Conservation (phyloP, 192 early-diverging fungal genomes). For the Gigaspora rosea region DNA sequence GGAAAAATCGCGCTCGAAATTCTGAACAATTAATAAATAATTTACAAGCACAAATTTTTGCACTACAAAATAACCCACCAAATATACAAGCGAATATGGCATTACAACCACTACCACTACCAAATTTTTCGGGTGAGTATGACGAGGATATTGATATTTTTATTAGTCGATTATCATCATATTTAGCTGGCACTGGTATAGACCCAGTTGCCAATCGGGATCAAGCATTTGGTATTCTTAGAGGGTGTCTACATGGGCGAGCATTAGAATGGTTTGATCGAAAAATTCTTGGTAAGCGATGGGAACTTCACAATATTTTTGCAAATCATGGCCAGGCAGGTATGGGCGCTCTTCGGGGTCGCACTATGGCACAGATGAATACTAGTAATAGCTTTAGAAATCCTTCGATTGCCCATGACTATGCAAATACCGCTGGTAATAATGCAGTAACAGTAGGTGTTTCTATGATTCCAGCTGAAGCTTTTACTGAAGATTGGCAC, state of each 20-base stretch:
- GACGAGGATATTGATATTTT: too few species aligned
- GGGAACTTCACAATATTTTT: not conserved
- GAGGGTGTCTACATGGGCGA: not conserved
- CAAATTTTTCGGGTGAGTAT: too few species aligned
- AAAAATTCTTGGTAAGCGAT: not conserved
- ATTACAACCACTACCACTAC: too few species aligned
- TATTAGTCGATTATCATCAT: too few species aligned
- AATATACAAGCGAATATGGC: too few species aligned
- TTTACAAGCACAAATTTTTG: too few species aligned
- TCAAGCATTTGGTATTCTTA: slow-evolving; percentile 1
- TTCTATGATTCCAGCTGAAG: too few species aligned
- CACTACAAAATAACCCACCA: too few species aligned
- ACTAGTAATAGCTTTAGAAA: slow-evolving; percentile 13
- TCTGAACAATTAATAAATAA: too few species aligned
- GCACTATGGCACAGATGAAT: not conserved
- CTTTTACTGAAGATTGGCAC: too few species aligned
- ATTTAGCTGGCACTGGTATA: not conserved
- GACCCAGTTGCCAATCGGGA: not conserved
- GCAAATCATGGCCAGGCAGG: not conserved
- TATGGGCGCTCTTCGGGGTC: not conserved
- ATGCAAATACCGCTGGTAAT: not conserved
- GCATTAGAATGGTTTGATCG: slow-evolving; percentile 2
- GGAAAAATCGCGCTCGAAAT: too few species aligned
- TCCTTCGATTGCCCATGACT: not conserved
- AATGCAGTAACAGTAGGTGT: not conserved